Evolutionary conservation across 2,329 filamentous ascomycete genomes (phyloP), one percentile per base, ranked within the genome.

Genomic region (Penicillium sp.): DNA sequence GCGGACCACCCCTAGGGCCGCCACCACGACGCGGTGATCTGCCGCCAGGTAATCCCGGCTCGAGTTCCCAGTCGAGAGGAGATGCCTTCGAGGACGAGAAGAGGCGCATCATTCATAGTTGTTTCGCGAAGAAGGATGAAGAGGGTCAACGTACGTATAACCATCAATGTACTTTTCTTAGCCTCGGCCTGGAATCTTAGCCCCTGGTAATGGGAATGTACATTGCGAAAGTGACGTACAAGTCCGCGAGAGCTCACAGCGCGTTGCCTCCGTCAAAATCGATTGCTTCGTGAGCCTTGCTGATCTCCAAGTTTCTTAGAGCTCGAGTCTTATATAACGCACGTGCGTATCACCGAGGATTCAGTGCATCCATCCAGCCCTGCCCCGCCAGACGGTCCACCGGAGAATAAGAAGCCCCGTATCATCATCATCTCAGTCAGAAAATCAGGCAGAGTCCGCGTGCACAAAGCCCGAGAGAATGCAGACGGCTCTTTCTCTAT

Each of bases 391-490:
- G 84, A 86, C 57, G 82, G 86, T n/a, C 76, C 80, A 8, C 74
- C 83, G 9, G 80, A 86, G 44, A 82, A 85, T 64, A 91, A 95
- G 71, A 99, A 99, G 71, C 82, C 86, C 40, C 84, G 93, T 63
- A 80, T 95, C 58, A 95, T 99, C 66, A 90, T 99, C 58, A 86
- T 99, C 58, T 87, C 92, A 10, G 93, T 99, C 52, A 83, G 89
- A 54, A 93, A 89, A 64, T 95, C 92, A 1, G 93, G 92, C 47
- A 81, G 90, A 52, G 92, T 99, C 41, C 88, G 91, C 64, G 84
- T 99, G 76, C 93, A 99, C 77, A 99, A 99, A 72, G 92, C 90
- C 50, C 86, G 95, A 62, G 93, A 99, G 74, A 99, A 99, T 68
- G 78, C 81, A 48, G 96, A 95, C 69, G 90, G 90, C 48, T 84